Percentiles rank a stretch among this genome's conserved stretches.
Conservation (phyloP, 352 stramenopile species). For the Elongisporangium anandrum region DNA sequence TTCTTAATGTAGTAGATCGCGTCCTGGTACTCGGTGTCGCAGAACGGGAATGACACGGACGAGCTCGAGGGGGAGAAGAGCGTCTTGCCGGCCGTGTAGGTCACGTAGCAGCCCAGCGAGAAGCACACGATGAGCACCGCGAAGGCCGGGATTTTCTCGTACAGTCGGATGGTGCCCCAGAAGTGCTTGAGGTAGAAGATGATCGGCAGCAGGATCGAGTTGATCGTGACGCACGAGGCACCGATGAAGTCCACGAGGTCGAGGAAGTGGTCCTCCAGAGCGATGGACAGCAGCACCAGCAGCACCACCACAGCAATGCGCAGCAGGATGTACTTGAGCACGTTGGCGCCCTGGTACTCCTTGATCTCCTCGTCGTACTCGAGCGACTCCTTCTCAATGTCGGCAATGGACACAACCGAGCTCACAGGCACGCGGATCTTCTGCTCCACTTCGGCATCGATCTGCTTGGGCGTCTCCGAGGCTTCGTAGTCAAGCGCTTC, state of each 20-base stretch:
- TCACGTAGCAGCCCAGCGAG: conserved; percentile 24
- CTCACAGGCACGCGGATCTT: conserved; percentile 1
- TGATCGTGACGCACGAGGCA: conserved; percentile 23
- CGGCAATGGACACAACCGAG: conserved; percentile 8
- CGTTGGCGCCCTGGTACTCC: conserved; percentile 21
- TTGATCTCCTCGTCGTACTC: conserved; percentile 15
- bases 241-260: conserved; percentile 37
- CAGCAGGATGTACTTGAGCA: conserved; percentile 22
- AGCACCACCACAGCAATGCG: conserved; percentile 26
- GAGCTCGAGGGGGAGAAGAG: conserved; percentile 16
- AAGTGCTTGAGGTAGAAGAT: conserved; percentile 34
- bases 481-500: conserved; percentile 5
- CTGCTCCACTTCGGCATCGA: background rate
- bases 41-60: conserved; percentile 23
- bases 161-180: conserved; percentile 24
- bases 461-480: conserved; percentile 1
- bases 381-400: conserved; percentile 6
- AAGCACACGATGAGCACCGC: conserved; percentile 16
- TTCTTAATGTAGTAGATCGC: conserved; percentile 22
- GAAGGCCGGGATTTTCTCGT: conserved; percentile 24
- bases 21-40: conserved; percentile 18
- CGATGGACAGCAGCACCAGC: conserved; percentile 19
- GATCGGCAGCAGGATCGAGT: conserved; percentile 31
- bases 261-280: conserved; percentile 24
- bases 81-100: conserved; percentile 22